Evolutionary conservation across 1,284 basidiomycete genomes (phyloP), one percentile per base, ranked within the genome.

Genomic region (Puccinia polysora): DNA sequence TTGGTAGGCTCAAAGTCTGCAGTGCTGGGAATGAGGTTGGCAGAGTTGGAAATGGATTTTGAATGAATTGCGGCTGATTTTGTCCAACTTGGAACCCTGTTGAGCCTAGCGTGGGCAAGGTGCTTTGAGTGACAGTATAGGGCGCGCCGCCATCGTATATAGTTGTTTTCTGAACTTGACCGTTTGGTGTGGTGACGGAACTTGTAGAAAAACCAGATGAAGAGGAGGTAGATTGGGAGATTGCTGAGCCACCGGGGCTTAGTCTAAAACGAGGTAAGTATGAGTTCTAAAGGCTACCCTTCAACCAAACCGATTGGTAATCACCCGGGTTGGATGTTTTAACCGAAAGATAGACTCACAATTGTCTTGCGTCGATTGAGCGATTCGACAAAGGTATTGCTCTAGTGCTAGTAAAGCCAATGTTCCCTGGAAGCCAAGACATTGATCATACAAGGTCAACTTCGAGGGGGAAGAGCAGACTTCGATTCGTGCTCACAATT

Each of bases 81-180:
- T 60, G 58, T 45, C 58, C 58, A 28, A 60, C 2, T 45, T 60
- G 58, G 40, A 60, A 20, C 1, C 38, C 23, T 15, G 58, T 28
- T 28, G 32, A 8, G 6, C 1, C 23, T 36, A 43, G 58, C 23
- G 40, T 25, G 23, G 58, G 30, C 12, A 28, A 43, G 23, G 38
- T 60, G 58, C 23, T 60, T 43, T 60, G 58, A 1, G 58, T 60
- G 10, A 60, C 32, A 3, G 58, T 60, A 60, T 60, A 60, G 18
- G 58, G 58, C 5, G 58, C 45, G 38, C 58, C 58, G 14, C 58
- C 58, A 38, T n/a, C n/a, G n/a, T 43, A 60, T 0, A 60, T 43
- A 14, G 58, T 60, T 5, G 58, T 60, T 60, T 43, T 43, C 4
- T 36, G 45, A 28, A 45, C 25, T 14, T 43, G 58, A 10, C 58